phyloP scores from a whole-genome alignment of 1,139 yeast genomes.

The Candida pseudoviswanathii region DNA sequence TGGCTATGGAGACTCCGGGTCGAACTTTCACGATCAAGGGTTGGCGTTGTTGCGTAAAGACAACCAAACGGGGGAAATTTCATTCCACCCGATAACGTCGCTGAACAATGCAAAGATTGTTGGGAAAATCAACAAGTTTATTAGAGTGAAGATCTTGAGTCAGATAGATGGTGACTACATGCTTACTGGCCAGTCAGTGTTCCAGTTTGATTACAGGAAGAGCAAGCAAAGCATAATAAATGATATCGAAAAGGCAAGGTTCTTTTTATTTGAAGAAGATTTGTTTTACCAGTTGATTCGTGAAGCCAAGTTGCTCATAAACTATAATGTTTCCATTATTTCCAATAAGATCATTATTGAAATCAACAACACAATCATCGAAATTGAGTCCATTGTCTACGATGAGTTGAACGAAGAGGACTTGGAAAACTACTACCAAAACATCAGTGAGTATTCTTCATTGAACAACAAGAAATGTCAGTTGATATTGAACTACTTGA shows the following conservation, averaged over 20 bases:
- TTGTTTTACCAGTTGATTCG: constrained; percentile 67
- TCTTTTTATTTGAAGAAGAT: constrained; percentile 84
- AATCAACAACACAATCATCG: constrained; percentile 65
- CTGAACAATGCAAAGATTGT: constrained; percentile 21
- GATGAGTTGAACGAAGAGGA: constrained; percentile 50
- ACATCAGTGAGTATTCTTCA: constrained; percentile 32
- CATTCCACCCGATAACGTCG: constrained; percentile 33
- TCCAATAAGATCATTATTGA: constrained; percentile 70
- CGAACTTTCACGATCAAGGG: constrained; percentile 73
- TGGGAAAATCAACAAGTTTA: constrained; percentile 39
- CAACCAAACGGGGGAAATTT: constrained; percentile 33
- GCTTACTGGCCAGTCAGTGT: constrained; percentile 50
- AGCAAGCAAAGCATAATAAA: constrained; percentile 45
- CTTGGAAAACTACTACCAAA: constrained; percentile 30
- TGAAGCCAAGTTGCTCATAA: constrained; percentile 74
- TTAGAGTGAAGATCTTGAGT: constrained; percentile 56
- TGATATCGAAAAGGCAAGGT: constrained; percentile 63
- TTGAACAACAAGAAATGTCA: constrained; percentile 51
- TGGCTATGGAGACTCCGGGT: constrained; percentile 92
- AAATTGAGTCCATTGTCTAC: constrained; percentile 62
- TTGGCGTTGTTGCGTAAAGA: constrained; percentile 61
- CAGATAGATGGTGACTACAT: constrained; percentile 55
- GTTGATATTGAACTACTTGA: constrained; percentile 52
- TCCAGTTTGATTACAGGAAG: constrained; percentile 23
- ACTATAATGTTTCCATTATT: constrained; percentile 70